These are phyloP conservation scores for Linum lewisii DNA, from an alignment of 345 rosid genomes.

Conservation along the genomic window DNA sequence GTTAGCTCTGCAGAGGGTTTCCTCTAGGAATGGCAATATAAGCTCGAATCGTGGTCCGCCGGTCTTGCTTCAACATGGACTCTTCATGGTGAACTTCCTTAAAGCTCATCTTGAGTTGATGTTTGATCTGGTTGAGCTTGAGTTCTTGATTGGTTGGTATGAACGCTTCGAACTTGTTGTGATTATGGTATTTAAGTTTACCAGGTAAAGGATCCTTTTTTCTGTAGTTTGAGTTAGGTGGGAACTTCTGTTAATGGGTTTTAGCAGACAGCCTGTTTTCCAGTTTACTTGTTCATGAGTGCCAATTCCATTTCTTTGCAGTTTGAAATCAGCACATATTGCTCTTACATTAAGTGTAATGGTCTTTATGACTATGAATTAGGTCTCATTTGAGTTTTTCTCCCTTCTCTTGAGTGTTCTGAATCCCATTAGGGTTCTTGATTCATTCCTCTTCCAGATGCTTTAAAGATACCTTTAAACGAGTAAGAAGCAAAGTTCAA, in stretches of 20 bases:
- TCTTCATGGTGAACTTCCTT: slow-evolving; percentile 58
- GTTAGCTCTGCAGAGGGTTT: slow-evolving; percentile 70
- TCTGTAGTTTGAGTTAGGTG: neutral
- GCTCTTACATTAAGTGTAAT: neutral
- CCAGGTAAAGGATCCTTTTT: too few species aligned
- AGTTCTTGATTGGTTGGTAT: neutral
- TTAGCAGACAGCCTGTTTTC: neutral
- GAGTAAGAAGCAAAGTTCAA: neutral
- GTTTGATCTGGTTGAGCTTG: neutral
- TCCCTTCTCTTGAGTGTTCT: neutral
- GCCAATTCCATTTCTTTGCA: neutral
- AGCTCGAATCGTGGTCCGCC: slow-evolving; percentile 38
- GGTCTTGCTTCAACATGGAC: slow-evolving; percentile 81
- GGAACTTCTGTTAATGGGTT: neutral
- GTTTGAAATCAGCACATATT: neutral
- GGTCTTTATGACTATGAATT: too few species aligned
- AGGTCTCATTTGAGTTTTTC: neutral
- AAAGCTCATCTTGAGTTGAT: neutral
- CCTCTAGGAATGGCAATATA: slow-evolving; percentile 30
- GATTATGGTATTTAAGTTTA: too few species aligned
- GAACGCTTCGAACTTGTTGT: too few species aligned
- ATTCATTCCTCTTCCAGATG: neutral
- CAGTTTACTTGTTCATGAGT: neutral
- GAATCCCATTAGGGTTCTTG: neutral
- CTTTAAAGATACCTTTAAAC: neutral